Evolutionary conservation across 2,329 filamentous ascomycete species (phyloP), one percentile per base, ranked within the genome.

Genomic region (Leptographium radiaticola): DNA sequence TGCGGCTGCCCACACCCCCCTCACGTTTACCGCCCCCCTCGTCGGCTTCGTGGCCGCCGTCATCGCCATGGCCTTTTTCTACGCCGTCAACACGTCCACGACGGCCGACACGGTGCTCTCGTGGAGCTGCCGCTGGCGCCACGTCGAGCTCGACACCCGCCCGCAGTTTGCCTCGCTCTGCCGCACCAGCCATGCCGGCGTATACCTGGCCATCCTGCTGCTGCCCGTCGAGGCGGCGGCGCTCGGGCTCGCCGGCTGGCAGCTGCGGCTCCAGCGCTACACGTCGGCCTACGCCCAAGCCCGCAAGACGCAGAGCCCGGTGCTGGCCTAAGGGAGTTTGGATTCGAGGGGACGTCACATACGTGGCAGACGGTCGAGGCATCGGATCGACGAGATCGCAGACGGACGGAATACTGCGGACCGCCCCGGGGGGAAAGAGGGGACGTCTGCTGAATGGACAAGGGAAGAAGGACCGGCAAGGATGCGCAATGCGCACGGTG

Each of bases 71-170:
- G 67, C 71, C 51, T 73, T 83, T 64, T 81, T 78, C 64, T 83
- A 81, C 61, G 70, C 70, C 53, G 70, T 78, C 64, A 77, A 81
- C 59, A 64, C 71, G 18, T 81, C 79, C 4, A 66, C 65, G 15
- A 70, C 68, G 10, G 67, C 68, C 55, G 77, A 80, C 62, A 79
- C 77, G 8, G 65, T 83, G 12, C 70, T 81, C 62, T 80, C 76
- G 65, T 84, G 80, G 80, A 76, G 73, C 43, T 84, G 80, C 64
- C 77, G 77, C 58, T 84, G 80, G 80, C 65, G 67, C 10, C 61
- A 68, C 25, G 67, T 81, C n/a, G 64, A 66, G 56, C 81, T 83
- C 76, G 60, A 61, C 16, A 62, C 67, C 39, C 66, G 72, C 57
- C 79, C 81, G 34, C 69, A 78, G 61, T 84, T 80, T 61, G 72